These are phyloP conservation scores for Aspergillus baeticus DNA, from an alignment of 495 filamentous ascomycete species.

Conservation along the genomic window DNA sequence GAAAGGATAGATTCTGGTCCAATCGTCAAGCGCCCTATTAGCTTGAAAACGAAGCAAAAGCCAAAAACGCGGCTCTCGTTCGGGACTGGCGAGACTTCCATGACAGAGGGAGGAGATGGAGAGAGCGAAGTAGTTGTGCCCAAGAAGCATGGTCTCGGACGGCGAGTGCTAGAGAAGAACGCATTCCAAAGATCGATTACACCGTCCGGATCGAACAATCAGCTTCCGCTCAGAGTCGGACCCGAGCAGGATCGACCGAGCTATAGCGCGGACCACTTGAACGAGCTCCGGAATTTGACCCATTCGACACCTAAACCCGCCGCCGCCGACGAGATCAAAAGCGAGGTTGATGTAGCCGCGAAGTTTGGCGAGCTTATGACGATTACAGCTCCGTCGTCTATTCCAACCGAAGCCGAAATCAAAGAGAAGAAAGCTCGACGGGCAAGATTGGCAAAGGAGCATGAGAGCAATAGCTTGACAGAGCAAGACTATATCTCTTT, in stretches of 20 bases:
- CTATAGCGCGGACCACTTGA: conserved; percentile 84
- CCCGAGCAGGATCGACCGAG: conserved; percentile 70
- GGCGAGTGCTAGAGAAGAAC: conserved; percentile 70
- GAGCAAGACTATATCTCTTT: conserved; percentile 80
- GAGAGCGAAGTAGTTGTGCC: conserved; percentile 60
- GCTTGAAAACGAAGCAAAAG: conserved; percentile 60
- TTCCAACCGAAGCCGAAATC: conserved; percentile 87
- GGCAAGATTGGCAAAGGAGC: conserved; percentile 72
- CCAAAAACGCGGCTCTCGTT: conserved; percentile 74
- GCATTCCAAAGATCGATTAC: conserved; percentile 53
- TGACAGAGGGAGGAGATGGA: conserved; percentile 52
- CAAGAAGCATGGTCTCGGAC: conserved; percentile 68
- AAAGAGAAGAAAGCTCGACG: conserved; percentile 88
- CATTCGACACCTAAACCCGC: conserved; percentile 70
- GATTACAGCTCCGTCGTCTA: conserved; percentile 40
- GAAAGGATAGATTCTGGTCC: conserved; percentile 27
- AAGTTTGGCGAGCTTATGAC: conserved; percentile 59
- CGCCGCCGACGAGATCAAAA: conserved; percentile 49
- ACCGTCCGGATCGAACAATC: conserved; percentile 40
- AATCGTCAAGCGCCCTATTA: conserved; percentile 40
- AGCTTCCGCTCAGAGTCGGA: conserved; percentile 53
- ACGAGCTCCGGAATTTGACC: conserved; percentile 79
- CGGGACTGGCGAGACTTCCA: conserved; percentile 58
- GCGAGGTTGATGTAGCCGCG: conserved; percentile 64
- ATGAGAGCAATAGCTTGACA: conserved; percentile 59